Evolutionary conservation across 495 filamentous ascomycete species (phyloP), one percentile per base, ranked within the genome.

Genomic region (Penicillium manginii): DNA sequence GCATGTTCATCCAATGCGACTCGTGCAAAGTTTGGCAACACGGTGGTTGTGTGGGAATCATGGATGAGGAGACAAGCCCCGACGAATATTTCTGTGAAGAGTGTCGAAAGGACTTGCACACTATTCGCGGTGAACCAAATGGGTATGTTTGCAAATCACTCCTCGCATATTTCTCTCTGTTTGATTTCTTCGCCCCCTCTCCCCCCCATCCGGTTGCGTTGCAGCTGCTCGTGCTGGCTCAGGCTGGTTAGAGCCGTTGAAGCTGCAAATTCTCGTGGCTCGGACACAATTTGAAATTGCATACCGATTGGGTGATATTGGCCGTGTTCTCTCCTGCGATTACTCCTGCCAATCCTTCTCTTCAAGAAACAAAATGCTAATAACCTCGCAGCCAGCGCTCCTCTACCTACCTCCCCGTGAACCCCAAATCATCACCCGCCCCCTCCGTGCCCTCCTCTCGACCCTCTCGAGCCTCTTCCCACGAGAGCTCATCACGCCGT

Each of bases 11-110:
- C 59, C 94, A 98, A 78, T 99, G 94, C 84, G 94, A 99, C 73
- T 79, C 85, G 49, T 99, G 94, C 77, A 96, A 97, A 71, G 94
- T 97, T 54, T 99, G 94, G 94, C 94, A 99, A 68, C 94, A 99
- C 66, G 96, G 94, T 68, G 92, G 91, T 55, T 99, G 94, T 75
- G 96, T 99, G 50, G 94, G 94, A 37, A 97, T 99, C 62, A 92
- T 92, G 82, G 91, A 96, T 60, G 91, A 93, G 71, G 87, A 89
- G 53, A 86, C 87, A 70, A 93, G 88, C 68, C 96, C 93, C 32
- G 93, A 98, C 46, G 91, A 97, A 76, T 99, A 99, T 79, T 98
- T 91, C 70, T 99, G 94, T 74, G 94, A 99, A 77, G 82, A 89
- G 73, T 99, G 94, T 72, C 87, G 89, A 61, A 89, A 90, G 70